Conservation (phyloP, 345 rosid species). For the Crucihimalaya himalaica region DNA sequence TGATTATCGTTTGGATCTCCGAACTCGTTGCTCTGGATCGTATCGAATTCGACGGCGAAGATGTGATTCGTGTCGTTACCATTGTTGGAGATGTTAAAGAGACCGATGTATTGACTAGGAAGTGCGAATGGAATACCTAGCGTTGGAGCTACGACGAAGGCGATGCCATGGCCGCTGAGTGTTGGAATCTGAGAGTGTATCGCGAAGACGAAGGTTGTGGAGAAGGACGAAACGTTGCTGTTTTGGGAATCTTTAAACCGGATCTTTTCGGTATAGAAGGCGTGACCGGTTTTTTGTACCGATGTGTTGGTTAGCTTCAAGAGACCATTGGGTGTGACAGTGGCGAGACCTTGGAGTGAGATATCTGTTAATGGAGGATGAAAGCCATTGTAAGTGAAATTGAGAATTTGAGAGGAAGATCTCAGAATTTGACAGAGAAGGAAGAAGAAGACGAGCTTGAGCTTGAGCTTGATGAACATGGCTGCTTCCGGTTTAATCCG, state of each 20-base stretch:
- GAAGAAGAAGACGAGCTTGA: conserved; percentile 1
- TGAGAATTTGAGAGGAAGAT: conserved; percentile 34
- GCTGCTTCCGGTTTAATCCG: conserved; percentile 29
- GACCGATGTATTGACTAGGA: conserved; percentile 73
- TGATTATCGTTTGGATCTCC: conserved; percentile 74
- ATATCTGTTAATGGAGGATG: conserved; percentile 32
- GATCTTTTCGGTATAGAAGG: conserved; percentile 65
- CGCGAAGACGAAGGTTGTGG: conserved; percentile 79
- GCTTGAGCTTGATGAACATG: conserved; percentile 34
- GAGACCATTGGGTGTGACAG: conserved; percentile 54
- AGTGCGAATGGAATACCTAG: conserved; percentile 47
- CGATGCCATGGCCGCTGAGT: conserved; percentile 87
- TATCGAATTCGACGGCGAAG: conserved; percentile 88
- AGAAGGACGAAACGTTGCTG: conserved; percentile 63
- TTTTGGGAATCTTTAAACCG: conserved; percentile 49
- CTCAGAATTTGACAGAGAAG: conserved; percentile 21
- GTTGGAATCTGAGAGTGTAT: conserved; percentile 56
- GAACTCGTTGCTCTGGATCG: conserved; percentile 63
- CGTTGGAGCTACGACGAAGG: conserved; percentile 63
- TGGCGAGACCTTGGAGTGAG: conserved; percentile 58
- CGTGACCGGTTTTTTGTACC: conserved; percentile 64
- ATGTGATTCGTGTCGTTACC: conserved; percentile 69
- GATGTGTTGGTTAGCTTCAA: conserved; percentile 64
- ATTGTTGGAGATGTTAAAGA: conserved; percentile 52
- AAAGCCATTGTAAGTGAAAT: conserved; percentile 38